These are phyloP conservation scores for Leucocoprinus leucothites DNA, from an alignment of 768 basidiomycete species.

Conservation along the genomic window DNA sequence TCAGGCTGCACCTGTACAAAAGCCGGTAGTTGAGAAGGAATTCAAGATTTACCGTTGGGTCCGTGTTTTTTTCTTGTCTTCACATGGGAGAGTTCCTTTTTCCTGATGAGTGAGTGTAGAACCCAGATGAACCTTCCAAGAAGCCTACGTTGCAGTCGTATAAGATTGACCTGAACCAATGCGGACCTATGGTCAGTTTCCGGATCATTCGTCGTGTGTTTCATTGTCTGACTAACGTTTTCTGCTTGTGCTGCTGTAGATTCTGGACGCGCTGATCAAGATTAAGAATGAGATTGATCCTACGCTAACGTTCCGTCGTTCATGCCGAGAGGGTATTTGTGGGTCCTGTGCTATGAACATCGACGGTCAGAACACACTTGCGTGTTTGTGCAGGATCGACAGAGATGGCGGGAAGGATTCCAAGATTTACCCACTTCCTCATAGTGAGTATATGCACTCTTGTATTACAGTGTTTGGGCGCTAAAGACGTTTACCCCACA, in stretches of 20 bases:
- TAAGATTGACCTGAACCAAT: conserved; percentile 88
- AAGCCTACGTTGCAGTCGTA: conserved; percentile 92
- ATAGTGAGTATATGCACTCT: conserved; percentile 60
- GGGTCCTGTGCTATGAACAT: conserved; percentile 99
- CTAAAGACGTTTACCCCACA: conserved; percentile 25
- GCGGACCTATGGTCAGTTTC: conserved; percentile 81
- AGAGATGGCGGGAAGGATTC: conserved; percentile 63
- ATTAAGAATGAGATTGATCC: conserved; percentile 99
- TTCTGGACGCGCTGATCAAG: conserved; percentile 94
- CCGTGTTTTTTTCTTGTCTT: conserved; percentile 22
- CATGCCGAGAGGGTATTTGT: conserved; percentile 94
- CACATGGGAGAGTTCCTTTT: not conserved
- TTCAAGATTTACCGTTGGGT: conserved; percentile 99
- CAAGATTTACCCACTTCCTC: conserved; percentile 97
- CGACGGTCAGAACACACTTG: conserved; percentile 96
- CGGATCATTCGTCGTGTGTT: not conserved
- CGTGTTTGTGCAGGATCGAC: conserved; percentile 95
- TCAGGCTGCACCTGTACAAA: conserved; percentile 56
- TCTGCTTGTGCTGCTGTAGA: conserved; percentile 28
- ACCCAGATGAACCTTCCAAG: conserved; percentile 90
- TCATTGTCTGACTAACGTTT: conserved; percentile 4
- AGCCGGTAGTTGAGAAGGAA: conserved; percentile 78
- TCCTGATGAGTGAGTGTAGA: conserved; percentile 39
- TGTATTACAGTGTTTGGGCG: not conserved
- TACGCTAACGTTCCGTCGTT: conserved; percentile 92